phyloP scores from a whole-genome alignment of 2,329 filamentous ascomycete genomes.

The Plectosphaerella cucumerina region DNA sequence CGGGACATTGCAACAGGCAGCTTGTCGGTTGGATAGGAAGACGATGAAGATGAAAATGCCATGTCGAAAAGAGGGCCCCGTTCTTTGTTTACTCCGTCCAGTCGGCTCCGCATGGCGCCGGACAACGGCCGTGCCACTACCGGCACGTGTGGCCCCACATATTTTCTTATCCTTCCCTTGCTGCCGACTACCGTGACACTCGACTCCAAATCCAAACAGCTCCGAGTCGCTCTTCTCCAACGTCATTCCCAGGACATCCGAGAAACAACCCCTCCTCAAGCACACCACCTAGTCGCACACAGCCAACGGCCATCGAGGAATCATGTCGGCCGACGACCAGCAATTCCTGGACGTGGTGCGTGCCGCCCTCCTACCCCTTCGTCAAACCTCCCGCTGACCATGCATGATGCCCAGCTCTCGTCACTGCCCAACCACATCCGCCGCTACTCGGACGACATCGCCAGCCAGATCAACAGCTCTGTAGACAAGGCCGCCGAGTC shows the following conservation, averaged over 20 bases:
- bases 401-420: slow-evolving; percentile 38
- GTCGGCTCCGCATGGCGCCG: too few relatives aligned
- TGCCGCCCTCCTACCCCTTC: slow-evolving; percentile 2
- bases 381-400: slow-evolving; percentile 7
- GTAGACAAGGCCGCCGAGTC: slow-evolving; percentile 71
- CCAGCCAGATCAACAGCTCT: slow-evolving; percentile 75
- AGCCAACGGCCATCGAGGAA: slow-evolving; percentile 15
- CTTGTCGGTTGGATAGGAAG: too few relatives aligned
- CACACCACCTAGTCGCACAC: background rate
- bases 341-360: slow-evolving; percentile 74
- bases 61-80: too few relatives aligned
- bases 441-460: slow-evolving; percentile 67
- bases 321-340: slow-evolving; percentile 76
- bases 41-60: too few relatives aligned
- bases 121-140: too few relatives aligned
- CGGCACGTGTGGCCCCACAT: too few relatives aligned
- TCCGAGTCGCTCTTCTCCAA: slow-evolving; percentile 20
- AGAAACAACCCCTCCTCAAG: background rate
- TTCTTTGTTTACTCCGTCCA: too few relatives aligned
- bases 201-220: too few relatives aligned
- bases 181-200: too few relatives aligned
- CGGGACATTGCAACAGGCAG: too few relatives aligned
- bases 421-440: slow-evolving; percentile 60
- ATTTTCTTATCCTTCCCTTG: too few relatives aligned
- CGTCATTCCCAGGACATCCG: background rate